Evolutionary conservation across 106 monocot genomes (phyloP), one percentile per base, ranked within the genome.

Genomic region (Cymbidium sinense): DNA sequence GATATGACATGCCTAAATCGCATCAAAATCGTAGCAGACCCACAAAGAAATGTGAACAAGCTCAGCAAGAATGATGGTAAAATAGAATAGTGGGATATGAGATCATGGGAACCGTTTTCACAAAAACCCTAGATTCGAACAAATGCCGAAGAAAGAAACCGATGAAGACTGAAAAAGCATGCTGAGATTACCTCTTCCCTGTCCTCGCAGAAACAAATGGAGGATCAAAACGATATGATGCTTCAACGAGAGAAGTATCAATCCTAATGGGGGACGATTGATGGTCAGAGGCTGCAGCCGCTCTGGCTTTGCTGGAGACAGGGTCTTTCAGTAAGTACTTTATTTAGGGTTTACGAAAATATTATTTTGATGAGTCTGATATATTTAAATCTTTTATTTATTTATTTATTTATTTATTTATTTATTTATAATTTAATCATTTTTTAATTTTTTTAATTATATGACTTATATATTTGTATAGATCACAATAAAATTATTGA

Each of bases 51-150:
- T 7, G 28, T 7, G 29, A 30, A n/a, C 54, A 54, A 19, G 0
- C 61, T 62, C 61, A 7, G 61, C 0, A 62, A 62, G 25, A 27
- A 62, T 62, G n/a, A 62, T 62, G 61, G 27, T 25, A 27, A 71
- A 36, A 71, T 71, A 71, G 7, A 71, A 71, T 3, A 36, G 71
- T 37, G 71, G 37, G n/a, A 39, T 20, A 37, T 18, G 21, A 33
- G 9, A 71, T 39, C 71, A 17, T 17, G 2, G 29, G 5, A 21
- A 58, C 23, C 4, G n/a, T 58, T 58, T 23, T n/a, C 23, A 23
- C 13, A 71, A 33, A 67, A 71, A 71, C 71, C 71, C 71, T 71
- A 71, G 39, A 71, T 39, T 39, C 12, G 36, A 39, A 36, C 37
- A 71, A 67, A 62, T 62, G 67, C 31, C 0, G 33, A 67, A 25